Evolutionary conservation across 768 basidiomycete species (phyloP).

Genomic region (Leccinum subgranulosum): DNA sequence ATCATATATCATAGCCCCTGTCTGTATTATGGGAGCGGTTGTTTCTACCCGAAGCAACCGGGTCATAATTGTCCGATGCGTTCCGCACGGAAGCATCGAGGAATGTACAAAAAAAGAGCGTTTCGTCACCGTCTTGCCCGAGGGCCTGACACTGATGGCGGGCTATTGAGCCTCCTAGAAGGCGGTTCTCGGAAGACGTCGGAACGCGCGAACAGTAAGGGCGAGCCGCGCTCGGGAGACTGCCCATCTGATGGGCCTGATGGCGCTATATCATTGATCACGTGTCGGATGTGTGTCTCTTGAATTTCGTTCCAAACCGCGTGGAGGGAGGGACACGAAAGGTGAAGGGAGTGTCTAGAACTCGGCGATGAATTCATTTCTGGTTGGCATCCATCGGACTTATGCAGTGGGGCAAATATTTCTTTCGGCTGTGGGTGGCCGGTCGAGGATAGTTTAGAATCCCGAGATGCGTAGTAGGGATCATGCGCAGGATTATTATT

Average conservation of each 20-base stretch:
- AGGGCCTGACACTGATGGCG: background rate
- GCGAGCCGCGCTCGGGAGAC: background rate
- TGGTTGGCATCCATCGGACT: background rate
- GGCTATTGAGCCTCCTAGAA: background rate
- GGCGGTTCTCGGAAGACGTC: background rate
- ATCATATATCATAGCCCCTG: constrained; percentile 15
- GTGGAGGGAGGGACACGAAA: background rate
- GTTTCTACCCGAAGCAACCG: background rate
- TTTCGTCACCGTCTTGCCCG: background rate
- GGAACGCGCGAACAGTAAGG: background rate
- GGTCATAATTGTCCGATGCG: background rate
- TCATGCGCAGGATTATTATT: background rate
- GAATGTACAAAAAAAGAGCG: background rate
- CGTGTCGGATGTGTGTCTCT: background rate
- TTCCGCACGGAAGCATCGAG: background rate
- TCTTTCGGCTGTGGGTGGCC: background rate
- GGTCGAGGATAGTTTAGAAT: background rate
- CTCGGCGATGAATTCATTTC: background rate
- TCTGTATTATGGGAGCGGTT: background rate
- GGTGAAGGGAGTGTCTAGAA: background rate
- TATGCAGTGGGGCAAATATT: background rate
- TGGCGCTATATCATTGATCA: background rate
- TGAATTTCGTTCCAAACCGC: background rate
- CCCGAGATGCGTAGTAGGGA: background rate
- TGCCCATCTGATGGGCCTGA: background rate